Conservation (phyloP, 1,284 basidiomycete genomes). For the Volvariella volvacea region DNA sequence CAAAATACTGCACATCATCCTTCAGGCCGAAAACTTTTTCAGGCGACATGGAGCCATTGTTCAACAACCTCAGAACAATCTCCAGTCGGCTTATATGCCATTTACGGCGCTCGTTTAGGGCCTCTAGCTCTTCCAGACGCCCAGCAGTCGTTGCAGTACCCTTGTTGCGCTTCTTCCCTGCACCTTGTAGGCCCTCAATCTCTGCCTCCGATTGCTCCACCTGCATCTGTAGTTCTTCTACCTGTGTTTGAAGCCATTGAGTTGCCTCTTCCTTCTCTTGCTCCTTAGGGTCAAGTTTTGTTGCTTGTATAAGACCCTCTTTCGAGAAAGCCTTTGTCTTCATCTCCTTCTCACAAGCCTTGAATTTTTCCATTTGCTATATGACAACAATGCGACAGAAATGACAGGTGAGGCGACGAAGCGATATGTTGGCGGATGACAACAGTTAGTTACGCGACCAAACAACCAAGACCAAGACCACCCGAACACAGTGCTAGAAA, state of each 20-base stretch:
- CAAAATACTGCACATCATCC: conserved; percentile 96
- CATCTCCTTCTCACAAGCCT: conserved; percentile 99
- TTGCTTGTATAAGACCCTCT: conserved; percentile 92
- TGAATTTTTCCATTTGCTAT: conserved; percentile 99
- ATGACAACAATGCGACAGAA: too few relatives aligned
- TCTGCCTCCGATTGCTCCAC: conserved; percentile 95
- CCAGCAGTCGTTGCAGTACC: conserved; percentile 57
- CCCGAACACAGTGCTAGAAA: too few relatives aligned
- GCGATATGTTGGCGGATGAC: background rate
- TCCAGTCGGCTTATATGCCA: conserved; percentile 96
- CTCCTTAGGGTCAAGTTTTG: conserved; percentile 93
- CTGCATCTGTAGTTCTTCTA: conserved; percentile 91
- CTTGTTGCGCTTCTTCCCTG: conserved; percentile 85
- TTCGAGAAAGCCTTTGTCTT: conserved; percentile 99
- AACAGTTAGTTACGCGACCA: background rate
- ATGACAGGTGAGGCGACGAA: conserved; percentile 12
- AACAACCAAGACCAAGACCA: too few relatives aligned
- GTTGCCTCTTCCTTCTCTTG: conserved; percentile 93
- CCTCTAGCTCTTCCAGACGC: conserved; percentile 79
- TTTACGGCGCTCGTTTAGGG: conserved; percentile 87
- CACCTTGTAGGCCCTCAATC: conserved; percentile 81
- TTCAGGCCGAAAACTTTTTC: conserved; percentile 83
- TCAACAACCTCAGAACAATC: conserved; percentile 87
- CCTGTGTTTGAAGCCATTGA: conserved; percentile 79
- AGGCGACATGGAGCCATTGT: conserved; percentile 85